Percentiles rank a stretch among this genome's conserved stretches.
Evolutionary conservation across 345 rosid species (phyloP).

Genomic region (Brassica incana): DNA sequence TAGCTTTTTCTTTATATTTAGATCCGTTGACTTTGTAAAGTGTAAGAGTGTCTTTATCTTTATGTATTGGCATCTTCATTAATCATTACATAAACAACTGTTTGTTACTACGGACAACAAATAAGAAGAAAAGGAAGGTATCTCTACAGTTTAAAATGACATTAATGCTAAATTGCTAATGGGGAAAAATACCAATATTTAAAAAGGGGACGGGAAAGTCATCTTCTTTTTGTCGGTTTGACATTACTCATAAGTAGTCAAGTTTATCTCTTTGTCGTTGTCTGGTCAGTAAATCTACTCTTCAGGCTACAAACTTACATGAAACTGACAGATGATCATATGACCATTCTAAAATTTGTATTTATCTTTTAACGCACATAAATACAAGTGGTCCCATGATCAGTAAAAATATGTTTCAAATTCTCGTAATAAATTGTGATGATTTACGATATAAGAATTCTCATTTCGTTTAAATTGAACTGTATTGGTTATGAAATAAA

Average conservation of each 20-base stretch:
- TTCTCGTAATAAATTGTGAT: background rate
- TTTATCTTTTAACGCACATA: background rate
- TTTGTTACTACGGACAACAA: background rate
- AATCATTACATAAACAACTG: background rate
- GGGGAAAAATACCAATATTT: background rate
- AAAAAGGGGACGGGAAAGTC: background rate
- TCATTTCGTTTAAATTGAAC: background rate
- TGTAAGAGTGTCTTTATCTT: background rate
- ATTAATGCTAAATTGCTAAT: background rate
- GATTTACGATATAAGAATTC: background rate
- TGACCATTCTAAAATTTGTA: conserved; percentile 1
- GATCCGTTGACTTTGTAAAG: background rate
- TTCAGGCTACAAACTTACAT: conserved; percentile 4
- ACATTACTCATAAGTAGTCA: background rate
- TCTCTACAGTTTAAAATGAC: background rate
- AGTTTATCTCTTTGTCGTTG: background rate
- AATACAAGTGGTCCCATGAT: conserved; percentile 1
- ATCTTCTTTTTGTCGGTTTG: conserved; percentile 29
- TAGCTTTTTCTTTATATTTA: background rate
- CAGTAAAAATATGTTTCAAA: background rate
- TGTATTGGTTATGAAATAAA: conserved; percentile 7
- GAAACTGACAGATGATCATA: conserved; percentile 6
- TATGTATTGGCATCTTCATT: background rate
- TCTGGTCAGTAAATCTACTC: conserved; percentile 20
- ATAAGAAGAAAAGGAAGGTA: background rate